Evolutionary conservation across 2,329 filamentous ascomycete genomes (phyloP), one percentile per base, ranked within the genome.

Genomic region (Hansfordia pulvinata): DNA sequence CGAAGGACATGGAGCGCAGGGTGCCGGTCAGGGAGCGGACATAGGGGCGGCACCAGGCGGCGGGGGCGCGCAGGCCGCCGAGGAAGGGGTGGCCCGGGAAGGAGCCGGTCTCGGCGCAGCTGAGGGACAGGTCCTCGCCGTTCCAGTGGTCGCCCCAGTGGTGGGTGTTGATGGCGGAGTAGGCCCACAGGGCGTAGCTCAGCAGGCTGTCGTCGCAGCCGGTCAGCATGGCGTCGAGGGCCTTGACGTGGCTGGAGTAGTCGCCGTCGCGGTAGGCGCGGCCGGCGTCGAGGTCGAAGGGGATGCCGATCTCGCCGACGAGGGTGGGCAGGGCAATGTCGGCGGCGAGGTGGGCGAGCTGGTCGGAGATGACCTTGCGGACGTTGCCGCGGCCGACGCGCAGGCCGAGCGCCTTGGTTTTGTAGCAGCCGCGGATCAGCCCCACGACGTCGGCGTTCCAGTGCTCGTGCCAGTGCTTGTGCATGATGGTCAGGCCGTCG

Each of bases 121-220:
- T 33, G 8, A 43, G 32, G 8, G 37, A 40, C n/a, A 43, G 23
- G 16, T 41, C 39, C 30, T 43, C 40, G 20, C 39, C 38, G 28
- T 42, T 41, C 40, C 39, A 43, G 17, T 33, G 19, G 30, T 42
- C 38, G 10, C 40, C 36, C 39, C 38, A 39, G 26, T 42, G 32
- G n/a, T 39, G 37, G 8, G 14, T 36, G 35, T 41, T 42, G 20
- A 30, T 20, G 3, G 33, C 19, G 22, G 36, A 38, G 25, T 38
- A 42, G 3, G 32, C 35, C 35, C 39, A 42, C 2, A 41, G 17
- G 4, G 39, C 35, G 19, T 33, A 42, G 21, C 21, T 36, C 17
- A 39, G 31, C 12, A 39, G 30, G 17, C 37, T 33, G n/a, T 33
- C 30, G 25, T 42, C 38, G 15, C 35, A 38, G 5, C 36, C 39